Base-by-base conservation (phyloP, 2,329 filamentous ascomycete genomes). In the Neophaeococcomyces mojaviensis region DNA sequence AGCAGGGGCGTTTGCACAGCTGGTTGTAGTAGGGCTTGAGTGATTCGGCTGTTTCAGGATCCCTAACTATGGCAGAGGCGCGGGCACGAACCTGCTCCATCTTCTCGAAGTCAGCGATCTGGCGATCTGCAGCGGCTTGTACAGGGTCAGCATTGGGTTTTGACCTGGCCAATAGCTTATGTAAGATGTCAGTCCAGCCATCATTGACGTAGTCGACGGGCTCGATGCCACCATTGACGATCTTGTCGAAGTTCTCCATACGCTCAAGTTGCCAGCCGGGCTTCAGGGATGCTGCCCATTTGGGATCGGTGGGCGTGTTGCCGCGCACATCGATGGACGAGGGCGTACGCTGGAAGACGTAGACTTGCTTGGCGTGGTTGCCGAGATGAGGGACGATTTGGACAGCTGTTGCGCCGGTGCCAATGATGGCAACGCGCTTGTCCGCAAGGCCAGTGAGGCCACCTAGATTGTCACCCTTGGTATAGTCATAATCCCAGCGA, bases 1-100 rank as follows among this genome's bases (percentile, higher is more conserved):
- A 82, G 33, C 67, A 72, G 0, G 79, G 78, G 0, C 80, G 38
- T 19, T 40, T 40, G 38, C 38, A 40, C 3, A 28, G 15, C 15
- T 28, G 38, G 26, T 28, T 40, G 38, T 40, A 40, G 4, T n/a
- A 40, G 15, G 38, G 19, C 22, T 40, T 26, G 8, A 40, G 24
- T 26, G 38, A 4, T 15, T 40, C 38, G 4, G 38, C 38, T 28
- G 38, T 40, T 24, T 44, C 24, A 10, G 24, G 10, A 6, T 28
- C 10, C 10, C 10, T 28, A 10, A 28, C 24, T 5, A 28, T 28
- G 24, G 5, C 10, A 6, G 5, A 6, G 24, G 24, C 10, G 24
- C 24, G 24, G 5, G 5, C 5, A 5, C 24, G 24, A 10, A 28
- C 10, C 5, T 5, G 5, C 10, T 28, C 24, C 24, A 6, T 5